These are phyloP conservation scores for Brassica napus DNA, from an alignment of 345 rosid species.

Conservation along the genomic window Da-Ae NC_063450.1:25460501-25461000, in stretches of 20 bases:
- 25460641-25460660: conserved; percentile 7
- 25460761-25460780: not conserved
- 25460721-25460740: not conserved
- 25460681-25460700: conserved; percentile 24
- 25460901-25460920: not conserved
- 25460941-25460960: not conserved
- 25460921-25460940: not conserved
- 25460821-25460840: not conserved
- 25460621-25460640: conserved; percentile 30
- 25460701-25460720: not conserved
- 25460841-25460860: not conserved
- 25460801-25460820: not conserved
- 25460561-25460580: conserved; percentile 56
- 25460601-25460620: conserved; percentile 96
- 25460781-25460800: not conserved
- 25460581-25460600: conserved; percentile 60
- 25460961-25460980: not conserved
- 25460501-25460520: not conserved
- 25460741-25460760: not conserved
- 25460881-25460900: not conserved
- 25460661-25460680: conserved; percentile 27
- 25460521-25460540: conserved; percentile 71
- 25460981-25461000: not conserved
- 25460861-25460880: not conserved
- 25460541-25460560: conserved; percentile 90